These are phyloP conservation scores for Emergomyces orientalis DNA, from an alignment of 2,329 filamentous ascomycete genomes.

Conservation along the genomic window DNA sequence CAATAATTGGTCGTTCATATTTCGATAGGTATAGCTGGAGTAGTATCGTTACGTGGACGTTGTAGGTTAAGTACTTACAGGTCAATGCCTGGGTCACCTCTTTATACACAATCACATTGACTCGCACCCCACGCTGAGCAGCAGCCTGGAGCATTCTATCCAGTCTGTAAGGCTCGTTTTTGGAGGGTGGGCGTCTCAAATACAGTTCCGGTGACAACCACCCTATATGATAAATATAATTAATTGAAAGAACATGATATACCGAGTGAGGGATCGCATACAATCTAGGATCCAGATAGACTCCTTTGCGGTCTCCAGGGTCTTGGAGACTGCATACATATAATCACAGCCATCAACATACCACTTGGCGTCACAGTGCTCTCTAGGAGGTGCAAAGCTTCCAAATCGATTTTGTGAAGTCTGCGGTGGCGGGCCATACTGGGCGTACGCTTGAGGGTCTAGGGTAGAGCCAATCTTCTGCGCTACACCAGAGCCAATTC, in stretches of 20 bases:
- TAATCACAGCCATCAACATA: conserved; percentile 95
- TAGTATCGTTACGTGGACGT: not conserved
- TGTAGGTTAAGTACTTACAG: conserved; percentile 47
- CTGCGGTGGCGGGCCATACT: conserved; percentile 41
- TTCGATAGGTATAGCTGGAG: conserved; percentile 10
- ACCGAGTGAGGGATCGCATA: conserved; percentile 42
- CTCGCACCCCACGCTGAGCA: conserved; percentile 87
- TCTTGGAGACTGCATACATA: conserved; percentile 85
- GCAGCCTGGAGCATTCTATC: conserved; percentile 80
- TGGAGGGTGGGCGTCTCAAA: conserved; percentile 71
- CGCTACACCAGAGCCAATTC: conserved; percentile 43
- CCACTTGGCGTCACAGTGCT: conserved; percentile 87
- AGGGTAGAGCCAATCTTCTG: conserved; percentile 40
- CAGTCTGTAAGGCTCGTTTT: conserved; percentile 75
- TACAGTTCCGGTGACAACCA: conserved; percentile 88
- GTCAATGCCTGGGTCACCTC: conserved; percentile 75
- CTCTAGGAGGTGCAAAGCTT: conserved; percentile 82
- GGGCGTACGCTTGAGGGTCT: conserved; percentile 41
- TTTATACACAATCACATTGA: conserved; percentile 89
- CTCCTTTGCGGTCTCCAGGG: conserved; percentile 82
- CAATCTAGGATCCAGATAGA: conserved; percentile 90
- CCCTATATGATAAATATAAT: conserved; percentile 60
- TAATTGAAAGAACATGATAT: conserved; percentile 65
- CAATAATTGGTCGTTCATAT: not conserved
- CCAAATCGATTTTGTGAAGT: conserved; percentile 76